These are phyloP conservation scores for Dichotomopilus funicola DNA, from an alignment of 2,329 filamentous ascomycete species.

Conservation along the genomic window DNA sequence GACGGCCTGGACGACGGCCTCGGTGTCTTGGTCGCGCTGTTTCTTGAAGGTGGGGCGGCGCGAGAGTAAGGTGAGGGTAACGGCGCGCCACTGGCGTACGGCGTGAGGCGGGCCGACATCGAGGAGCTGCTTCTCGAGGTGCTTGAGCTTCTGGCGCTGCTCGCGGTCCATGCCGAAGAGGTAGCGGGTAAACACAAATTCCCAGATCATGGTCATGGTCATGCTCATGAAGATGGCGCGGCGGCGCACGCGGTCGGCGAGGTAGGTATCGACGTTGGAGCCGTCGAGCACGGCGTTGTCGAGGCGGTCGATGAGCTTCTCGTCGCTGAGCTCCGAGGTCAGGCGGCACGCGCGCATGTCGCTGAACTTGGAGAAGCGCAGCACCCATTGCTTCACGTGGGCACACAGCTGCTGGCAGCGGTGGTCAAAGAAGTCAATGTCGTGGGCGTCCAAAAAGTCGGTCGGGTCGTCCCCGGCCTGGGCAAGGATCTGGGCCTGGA, in stretches of 20 bases:
- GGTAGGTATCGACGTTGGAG: slow-evolving; percentile 81
- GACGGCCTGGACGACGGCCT: slow-evolving; percentile 90
- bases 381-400: slow-evolving; percentile 94
- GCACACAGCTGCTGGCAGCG: slow-evolving; percentile 92
- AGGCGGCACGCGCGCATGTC: slow-evolving; percentile 82
- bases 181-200: slow-evolving; percentile 96
- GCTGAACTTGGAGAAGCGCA: slow-evolving; percentile 96
- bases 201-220: slow-evolving; percentile 99
- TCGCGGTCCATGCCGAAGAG: slow-evolving; percentile 98
- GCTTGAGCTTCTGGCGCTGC: slow-evolving; percentile 94
- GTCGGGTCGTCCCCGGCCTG: slow-evolving; percentile 42
- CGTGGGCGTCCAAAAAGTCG: slow-evolving; percentile 69
- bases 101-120: slow-evolving; percentile 83
- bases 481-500: slow-evolving; percentile 56
- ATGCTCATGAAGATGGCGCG: slow-evolving; percentile 98
- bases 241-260: slow-evolving; percentile 79
- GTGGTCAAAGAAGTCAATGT: slow-evolving; percentile 93
- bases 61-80: slow-evolving; percentile 83
- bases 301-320: slow-evolving; percentile 87
- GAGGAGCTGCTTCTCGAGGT: slow-evolving; percentile 80
- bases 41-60: slow-evolving; percentile 71
- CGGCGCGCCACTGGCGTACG: slow-evolving; percentile 96
- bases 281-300: slow-evolving; percentile 94
- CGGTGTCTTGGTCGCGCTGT: slow-evolving; percentile 83
- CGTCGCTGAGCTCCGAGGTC: slow-evolving; percentile 78